These are phyloP conservation scores for Obelidium mucronatum DNA, from an alignment of 192 early-diverging fungal species.

Conservation along the genomic window DNA sequence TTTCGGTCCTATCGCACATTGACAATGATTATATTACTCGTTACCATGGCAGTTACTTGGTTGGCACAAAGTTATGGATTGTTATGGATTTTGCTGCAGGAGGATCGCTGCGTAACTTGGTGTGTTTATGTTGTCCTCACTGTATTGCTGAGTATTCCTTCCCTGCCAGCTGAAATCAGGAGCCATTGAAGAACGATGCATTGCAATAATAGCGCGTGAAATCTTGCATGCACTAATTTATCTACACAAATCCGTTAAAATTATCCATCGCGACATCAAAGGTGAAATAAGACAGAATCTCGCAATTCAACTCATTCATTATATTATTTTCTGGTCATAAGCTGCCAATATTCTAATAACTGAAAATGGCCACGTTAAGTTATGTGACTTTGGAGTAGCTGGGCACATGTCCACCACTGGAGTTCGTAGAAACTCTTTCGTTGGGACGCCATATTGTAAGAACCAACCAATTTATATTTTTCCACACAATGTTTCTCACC, in stretches of 20 bases:
- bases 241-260: slow-evolving; percentile 86
- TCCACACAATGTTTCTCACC: neutral
- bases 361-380: slow-evolving; percentile 55
- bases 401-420: slow-evolving; percentile 59
- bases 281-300: slow-evolving; percentile 53
- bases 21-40: slow-evolving; percentile 91
- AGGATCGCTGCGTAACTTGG: slow-evolving; percentile 85
- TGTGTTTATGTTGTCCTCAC: slow-evolving; percentile 39
- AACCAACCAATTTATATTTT: no score
- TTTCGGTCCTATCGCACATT: slow-evolving; percentile 85
- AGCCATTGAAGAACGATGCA: slow-evolving; percentile 87
- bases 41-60: slow-evolving; percentile 78
- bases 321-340: slow-evolving; percentile 32
- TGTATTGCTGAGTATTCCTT: neutral
- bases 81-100: slow-evolving; percentile 98
- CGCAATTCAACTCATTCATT: slow-evolving; percentile 9
- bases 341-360: slow-evolving; percentile 76
- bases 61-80: slow-evolving; percentile 94
- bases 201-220: slow-evolving; percentile 87
- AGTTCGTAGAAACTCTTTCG: slow-evolving; percentile 81
- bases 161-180: slow-evolving; percentile 74
- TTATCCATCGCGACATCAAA: slow-evolving; percentile 99
- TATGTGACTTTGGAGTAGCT: slow-evolving; percentile 71
- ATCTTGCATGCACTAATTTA: slow-evolving; percentile 89
- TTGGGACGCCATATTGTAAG: slow-evolving; percentile 71